Conservation (phyloP, 768 basidiomycete species). For the Hygrophorus russula region DNA sequence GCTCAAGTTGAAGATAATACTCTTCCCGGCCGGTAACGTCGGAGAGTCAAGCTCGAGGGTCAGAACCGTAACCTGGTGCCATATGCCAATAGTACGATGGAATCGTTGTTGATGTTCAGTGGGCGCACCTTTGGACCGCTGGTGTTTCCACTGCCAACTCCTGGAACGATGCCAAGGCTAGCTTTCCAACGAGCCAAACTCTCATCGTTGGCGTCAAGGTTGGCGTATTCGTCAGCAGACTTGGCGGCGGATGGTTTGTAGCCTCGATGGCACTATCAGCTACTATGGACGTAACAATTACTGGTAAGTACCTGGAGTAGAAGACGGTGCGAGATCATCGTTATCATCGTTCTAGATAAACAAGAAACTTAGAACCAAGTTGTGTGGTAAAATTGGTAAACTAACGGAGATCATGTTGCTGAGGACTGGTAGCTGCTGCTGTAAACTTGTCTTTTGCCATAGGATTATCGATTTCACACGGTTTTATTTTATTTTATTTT, state of each 20-base stretch:
- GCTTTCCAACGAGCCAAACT: constrained; percentile 95
- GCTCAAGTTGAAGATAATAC: constrained; percentile 56
- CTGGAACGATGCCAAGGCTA: constrained; percentile 72
- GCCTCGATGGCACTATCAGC: constrained; percentile 30
- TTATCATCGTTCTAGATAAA: constrained; percentile 46
- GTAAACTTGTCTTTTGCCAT: not conserved
- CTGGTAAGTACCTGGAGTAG: constrained; percentile 48
- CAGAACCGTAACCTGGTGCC: constrained; percentile 53
- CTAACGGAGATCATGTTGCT: constrained; percentile 44
- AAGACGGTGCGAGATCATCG: constrained; percentile 51
- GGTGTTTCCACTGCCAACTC: constrained; percentile 23
- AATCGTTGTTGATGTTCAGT: constrained; percentile 5
- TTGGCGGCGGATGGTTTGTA: constrained; percentile 66
- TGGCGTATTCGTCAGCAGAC: constrained; percentile 70
- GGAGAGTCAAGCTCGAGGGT: constrained; percentile 73
- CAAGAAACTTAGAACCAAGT: not conserved
- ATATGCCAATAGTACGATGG: constrained; percentile 9
- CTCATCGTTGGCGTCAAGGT: constrained; percentile 85
- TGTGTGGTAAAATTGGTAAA: constrained; percentile 6
- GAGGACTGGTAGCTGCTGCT: not conserved
- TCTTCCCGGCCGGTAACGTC: constrained; percentile 50
- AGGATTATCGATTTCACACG: constrained; percentile 62
- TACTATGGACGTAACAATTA: not conserved
- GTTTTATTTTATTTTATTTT: too few relatives aligned
- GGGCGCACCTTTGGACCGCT: constrained; percentile 54